phyloP scores from a whole-genome alignment of 2,329 filamentous ascomycete species.

The Atkinsonella hypoxylon region DNA sequence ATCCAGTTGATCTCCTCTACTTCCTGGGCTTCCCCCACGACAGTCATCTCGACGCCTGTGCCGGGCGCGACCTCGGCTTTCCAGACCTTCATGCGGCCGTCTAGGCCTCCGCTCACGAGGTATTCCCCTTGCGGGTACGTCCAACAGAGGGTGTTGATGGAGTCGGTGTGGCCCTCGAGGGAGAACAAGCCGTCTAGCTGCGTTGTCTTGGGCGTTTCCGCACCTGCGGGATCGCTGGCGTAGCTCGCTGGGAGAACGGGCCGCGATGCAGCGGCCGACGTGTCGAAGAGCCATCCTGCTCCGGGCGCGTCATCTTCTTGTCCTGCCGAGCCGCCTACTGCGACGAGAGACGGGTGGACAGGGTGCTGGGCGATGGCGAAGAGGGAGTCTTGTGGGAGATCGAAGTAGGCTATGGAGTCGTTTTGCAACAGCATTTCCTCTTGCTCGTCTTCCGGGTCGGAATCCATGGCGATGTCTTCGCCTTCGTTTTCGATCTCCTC shows the following conservation, averaged over 20 bases:
- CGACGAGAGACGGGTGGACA: slow-evolving; percentile 60
- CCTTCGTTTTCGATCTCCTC: slow-evolving; percentile 43
- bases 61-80: slow-evolving; percentile 34
- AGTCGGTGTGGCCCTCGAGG: slow-evolving; percentile 85
- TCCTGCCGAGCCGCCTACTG: slow-evolving; percentile 68
- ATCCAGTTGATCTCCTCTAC: slow-evolving; percentile 96
- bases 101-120: slow-evolving; percentile 75
- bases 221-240: slow-evolving; percentile 47
- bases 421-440: slow-evolving; percentile 73
- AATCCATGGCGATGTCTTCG: slow-evolving; percentile 73
- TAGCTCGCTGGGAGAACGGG: slow-evolving; percentile 70
- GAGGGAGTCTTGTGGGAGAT: slow-evolving; percentile 78
- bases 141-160: slow-evolving; percentile 76
- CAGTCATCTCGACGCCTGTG: slow-evolving; percentile 40
- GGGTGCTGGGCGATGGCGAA: slow-evolving; percentile 95
- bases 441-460: slow-evolving; percentile 51
- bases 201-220: slow-evolving; percentile 38
- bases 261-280: slow-evolving; percentile 45
- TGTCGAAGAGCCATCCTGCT: slow-evolving; percentile 76
- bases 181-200: slow-evolving; percentile 55
- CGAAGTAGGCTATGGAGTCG: slow-evolving; percentile 88
- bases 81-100: slow-evolving; percentile 70
- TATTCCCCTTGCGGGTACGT: slow-evolving; percentile 75
- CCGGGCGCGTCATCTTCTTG: slow-evolving; percentile 52
- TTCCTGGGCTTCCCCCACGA: slow-evolving; percentile 70